phyloP scores from a whole-genome alignment of 495 filamentous ascomycete genomes.

The Penicillium steckii region DNA sequence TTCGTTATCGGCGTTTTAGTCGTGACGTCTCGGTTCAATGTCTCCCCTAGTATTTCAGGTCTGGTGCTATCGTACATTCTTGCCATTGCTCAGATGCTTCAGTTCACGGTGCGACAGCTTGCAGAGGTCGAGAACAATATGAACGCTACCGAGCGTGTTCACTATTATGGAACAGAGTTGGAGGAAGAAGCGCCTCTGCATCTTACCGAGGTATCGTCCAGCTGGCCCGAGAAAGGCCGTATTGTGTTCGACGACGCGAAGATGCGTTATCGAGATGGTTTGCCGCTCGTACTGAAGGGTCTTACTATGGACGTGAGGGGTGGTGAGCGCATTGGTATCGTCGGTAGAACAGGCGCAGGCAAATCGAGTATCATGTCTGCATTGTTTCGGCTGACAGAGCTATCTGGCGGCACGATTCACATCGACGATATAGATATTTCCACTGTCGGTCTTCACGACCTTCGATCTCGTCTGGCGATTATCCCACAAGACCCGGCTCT shows the following conservation, averaged over 20 bases:
- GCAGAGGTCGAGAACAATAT: conserved; percentile 97
- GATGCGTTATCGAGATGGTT: conserved; percentile 83
- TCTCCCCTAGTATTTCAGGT: conserved; percentile 79
- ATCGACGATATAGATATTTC: conserved; percentile 92
- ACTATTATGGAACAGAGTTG: conserved; percentile 84
- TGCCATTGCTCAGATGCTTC: conserved; percentile 91
- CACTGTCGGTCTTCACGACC: conserved; percentile 78
- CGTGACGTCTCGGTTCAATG: conserved; percentile 87
- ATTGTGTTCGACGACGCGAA: conserved; percentile 82
- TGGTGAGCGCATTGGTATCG: conserved; percentile 90
- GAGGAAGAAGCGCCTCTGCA: conserved; percentile 86
- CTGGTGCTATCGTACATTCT: conserved; percentile 91
- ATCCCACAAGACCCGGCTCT: conserved; percentile 96
- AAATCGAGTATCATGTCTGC: conserved; percentile 95
- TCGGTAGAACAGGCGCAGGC: conserved; percentile 90
- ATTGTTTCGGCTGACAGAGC: conserved; percentile 85
- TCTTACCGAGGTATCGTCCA: conserved; percentile 58
- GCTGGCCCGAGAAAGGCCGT: conserved; percentile 83
- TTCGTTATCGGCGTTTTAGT: conserved; percentile 88
- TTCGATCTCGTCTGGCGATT: conserved; percentile 86
- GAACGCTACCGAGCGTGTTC: conserved; percentile 92
- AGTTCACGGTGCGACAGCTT: conserved; percentile 90
- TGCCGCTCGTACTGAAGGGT: conserved; percentile 82
- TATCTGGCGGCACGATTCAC: conserved; percentile 77
- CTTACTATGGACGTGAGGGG: conserved; percentile 74